Evolutionary conservation across 495 filamentous ascomycete genomes (phyloP).

Genomic region (Aspergillus campestris): DNA sequence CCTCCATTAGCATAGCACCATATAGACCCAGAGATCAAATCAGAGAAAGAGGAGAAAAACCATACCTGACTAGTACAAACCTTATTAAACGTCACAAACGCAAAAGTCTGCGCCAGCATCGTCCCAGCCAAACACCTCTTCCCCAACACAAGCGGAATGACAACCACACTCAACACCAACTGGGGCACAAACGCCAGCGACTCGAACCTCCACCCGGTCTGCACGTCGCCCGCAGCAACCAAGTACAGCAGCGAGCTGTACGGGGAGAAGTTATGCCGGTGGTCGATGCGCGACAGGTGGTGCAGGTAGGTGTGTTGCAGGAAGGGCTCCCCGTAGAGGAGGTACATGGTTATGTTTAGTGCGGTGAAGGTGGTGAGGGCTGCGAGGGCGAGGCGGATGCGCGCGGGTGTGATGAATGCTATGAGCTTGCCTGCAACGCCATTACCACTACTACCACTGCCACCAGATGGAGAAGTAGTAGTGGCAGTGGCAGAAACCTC

Average conservation of each 20-base stretch:
- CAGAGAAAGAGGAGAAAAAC: slow-evolving; percentile 1
- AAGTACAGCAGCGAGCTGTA: slow-evolving; percentile 92
- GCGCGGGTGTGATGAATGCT: slow-evolving; percentile 51
- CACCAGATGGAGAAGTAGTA: not conserved
- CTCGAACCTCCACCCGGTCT: slow-evolving; percentile 47
- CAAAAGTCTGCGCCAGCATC: slow-evolving; percentile 98
- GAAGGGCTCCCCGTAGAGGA: slow-evolving; percentile 63
- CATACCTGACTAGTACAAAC: slow-evolving; percentile 93
- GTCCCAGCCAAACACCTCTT: slow-evolving; percentile 74
- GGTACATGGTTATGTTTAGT: slow-evolving; percentile 72
- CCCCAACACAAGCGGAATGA: slow-evolving; percentile 71
- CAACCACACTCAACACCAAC: slow-evolving; percentile 62
- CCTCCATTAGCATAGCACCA: slow-evolving; percentile 1
- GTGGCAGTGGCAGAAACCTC: slow-evolving; percentile 9
- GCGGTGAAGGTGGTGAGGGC: slow-evolving; percentile 62
- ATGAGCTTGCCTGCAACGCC: slow-evolving; percentile 16
- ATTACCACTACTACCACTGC: not conserved
- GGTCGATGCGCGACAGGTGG: slow-evolving; percentile 87
- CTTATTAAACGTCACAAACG: slow-evolving; percentile 96
- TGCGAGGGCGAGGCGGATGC: slow-evolving; percentile 52
- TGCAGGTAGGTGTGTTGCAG: slow-evolving; percentile 84
- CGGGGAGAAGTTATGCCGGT: slow-evolving; percentile 95
- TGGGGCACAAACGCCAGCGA: slow-evolving; percentile 85
- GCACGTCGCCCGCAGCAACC: slow-evolving; percentile 48
- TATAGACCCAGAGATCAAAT: not conserved